A percentile compares a stretch with the other conserved stretches of the same genome.
These are phyloP conservation scores for Diaporthe caulivora DNA, from an alignment of 2,329 filamentous ascomycete species.

Conservation along the genomic window DNA sequence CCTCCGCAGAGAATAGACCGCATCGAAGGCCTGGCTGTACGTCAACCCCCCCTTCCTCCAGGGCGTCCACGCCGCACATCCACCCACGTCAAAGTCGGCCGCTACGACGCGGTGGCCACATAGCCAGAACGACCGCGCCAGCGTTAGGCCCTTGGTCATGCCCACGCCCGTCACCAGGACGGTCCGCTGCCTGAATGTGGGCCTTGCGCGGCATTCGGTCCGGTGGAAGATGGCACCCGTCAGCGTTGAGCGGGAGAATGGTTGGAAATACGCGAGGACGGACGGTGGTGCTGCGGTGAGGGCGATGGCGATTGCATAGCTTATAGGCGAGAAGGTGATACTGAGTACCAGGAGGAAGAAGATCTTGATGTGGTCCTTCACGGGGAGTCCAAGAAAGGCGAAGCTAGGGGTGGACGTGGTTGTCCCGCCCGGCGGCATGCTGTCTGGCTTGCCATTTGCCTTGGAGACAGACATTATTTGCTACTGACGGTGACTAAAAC, in stretches of 20 bases:
- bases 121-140: slow-evolving; percentile 75
- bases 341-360: slow-evolving; percentile 23
- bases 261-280: slow-evolving; percentile 28
- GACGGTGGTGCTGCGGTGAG: slow-evolving; percentile 14
- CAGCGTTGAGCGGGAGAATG: slow-evolving; percentile 21
- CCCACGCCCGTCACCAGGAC: slow-evolving; percentile 80
- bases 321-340: slow-evolving; percentile 13
- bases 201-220: slow-evolving; percentile 19
- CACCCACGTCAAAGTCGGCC: slow-evolving; percentile 69
- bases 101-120: slow-evolving; percentile 79
- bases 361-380: slow-evolving; percentile 34
- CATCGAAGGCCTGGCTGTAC: slow-evolving; percentile 67
- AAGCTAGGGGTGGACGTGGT: background rate
- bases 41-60: background rate
- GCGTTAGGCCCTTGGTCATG: slow-evolving; percentile 76
- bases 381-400: background rate
- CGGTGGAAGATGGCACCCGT: slow-evolving; percentile 21
- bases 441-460: background rate
- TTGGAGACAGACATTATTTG: background rate
- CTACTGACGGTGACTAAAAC: background rate
- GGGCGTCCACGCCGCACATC: slow-evolving; percentile 57
- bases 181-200: slow-evolving; percentile 49
- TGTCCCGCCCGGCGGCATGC: background rate
- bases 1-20: slow-evolving; percentile 61
- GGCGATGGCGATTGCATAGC: slow-evolving; percentile 15